phyloP scores from a whole-genome alignment of 768 basidiomycete species.

The Leccinum truebloodii region DNA sequence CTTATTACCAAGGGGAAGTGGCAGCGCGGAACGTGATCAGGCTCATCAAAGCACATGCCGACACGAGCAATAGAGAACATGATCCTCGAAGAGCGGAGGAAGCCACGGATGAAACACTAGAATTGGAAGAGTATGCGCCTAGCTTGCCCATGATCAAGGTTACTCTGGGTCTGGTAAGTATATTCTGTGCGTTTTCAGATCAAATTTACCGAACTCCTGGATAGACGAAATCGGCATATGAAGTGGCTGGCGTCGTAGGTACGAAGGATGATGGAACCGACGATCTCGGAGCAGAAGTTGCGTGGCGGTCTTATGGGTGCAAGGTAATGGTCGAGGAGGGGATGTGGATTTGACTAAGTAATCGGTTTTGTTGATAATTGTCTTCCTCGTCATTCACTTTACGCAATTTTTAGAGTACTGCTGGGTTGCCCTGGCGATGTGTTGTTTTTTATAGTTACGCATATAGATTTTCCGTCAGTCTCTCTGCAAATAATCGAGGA shows the following conservation, averaged over 20 bases:
- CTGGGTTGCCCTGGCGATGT: not conserved
- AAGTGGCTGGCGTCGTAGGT: constrained; percentile 46
- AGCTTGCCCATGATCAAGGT: constrained; percentile 58
- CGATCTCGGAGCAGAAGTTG: constrained; percentile 47
- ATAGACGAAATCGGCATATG: constrained; percentile 47
- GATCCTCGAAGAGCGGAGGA: not conserved
- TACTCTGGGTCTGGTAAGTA: constrained; percentile 56
- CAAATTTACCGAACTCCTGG: not conserved
- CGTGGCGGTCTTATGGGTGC: constrained; percentile 51
- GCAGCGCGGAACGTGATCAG: constrained; percentile 56
- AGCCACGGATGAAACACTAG: not conserved
- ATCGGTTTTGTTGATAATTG: not conserved
- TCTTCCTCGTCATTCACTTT: not conserved
- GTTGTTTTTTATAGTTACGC: too few relatives aligned
- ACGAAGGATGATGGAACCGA: constrained; percentile 44
- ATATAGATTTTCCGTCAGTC: not conserved
- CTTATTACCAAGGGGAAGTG: constrained; percentile 51
- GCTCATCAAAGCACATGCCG: constrained; percentile 36
- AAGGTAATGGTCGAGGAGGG: constrained; percentile 34
- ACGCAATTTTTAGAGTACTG: not conserved
- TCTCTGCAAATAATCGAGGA: too few relatives aligned
- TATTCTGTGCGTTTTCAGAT: not conserved
- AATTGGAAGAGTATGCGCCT: constrained; percentile 48
- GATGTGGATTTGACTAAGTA: constrained; percentile 12
- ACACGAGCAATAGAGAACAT: not conserved